Conservation (phyloP, 202 grass and related monocot genomes). For the Dendrocalamus latiflorus region DNA sequence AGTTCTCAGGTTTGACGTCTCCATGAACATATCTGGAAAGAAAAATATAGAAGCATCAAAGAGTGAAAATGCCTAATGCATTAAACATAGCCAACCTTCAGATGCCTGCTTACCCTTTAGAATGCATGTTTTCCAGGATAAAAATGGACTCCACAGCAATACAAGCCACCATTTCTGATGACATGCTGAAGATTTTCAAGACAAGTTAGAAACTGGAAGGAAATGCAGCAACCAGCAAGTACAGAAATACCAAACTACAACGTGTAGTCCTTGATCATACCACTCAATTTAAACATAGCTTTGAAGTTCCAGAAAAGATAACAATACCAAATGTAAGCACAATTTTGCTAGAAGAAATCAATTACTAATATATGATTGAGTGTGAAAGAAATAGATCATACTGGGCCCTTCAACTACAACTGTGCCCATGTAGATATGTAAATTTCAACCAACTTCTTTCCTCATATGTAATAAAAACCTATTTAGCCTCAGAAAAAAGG, state of each 20-base stretch:
- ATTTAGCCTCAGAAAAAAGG: neutral
- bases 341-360: neutral
- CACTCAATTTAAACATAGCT: neutral
- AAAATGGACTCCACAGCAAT: conserved; percentile 68
- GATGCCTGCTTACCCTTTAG: conserved; percentile 52
- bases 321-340: neutral
- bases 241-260: neutral
- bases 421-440: neutral
- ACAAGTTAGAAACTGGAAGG: conserved; percentile 19
- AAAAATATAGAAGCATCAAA: neutral
- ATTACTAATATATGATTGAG: neutral
- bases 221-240: neutral
- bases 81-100: neutral
- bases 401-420: neutral
- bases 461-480: neutral
- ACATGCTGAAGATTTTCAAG: conserved; percentile 47
- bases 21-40: conserved; percentile 67
- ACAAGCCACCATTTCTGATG: conserved; percentile 71
- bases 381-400: neutral
- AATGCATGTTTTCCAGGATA: conserved; percentile 74
- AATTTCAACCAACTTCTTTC: neutral
- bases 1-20: conserved; percentile 78
- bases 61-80: neutral
- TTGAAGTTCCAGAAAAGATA: neutral
- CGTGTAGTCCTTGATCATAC: neutral